Conservation (phyloP, 202 grass and related monocot species). For the Eragrostis tef region DNA sequence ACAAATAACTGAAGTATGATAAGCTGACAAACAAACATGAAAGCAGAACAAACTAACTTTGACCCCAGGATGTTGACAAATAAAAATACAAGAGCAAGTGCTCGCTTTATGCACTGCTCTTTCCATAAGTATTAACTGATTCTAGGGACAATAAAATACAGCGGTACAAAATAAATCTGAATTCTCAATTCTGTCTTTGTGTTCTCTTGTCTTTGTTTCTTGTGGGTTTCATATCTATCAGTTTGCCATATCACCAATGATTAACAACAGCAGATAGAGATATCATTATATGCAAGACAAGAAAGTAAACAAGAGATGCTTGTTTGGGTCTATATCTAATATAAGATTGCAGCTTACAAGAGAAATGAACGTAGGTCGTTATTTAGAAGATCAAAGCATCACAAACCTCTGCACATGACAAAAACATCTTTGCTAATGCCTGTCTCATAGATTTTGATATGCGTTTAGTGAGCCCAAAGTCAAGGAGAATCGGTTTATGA, state of each 20-base stretch:
- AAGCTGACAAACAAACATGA: constrained; percentile 16
- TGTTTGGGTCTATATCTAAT: constrained; percentile 21
- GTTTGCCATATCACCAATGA: not conserved
- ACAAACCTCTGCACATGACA: constrained; percentile 90
- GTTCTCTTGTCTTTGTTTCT: too few species aligned
- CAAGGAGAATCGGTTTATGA: constrained; percentile 87
- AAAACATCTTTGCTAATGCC: constrained; percentile 98
- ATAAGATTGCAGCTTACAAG: not conserved
- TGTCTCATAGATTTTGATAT: constrained; percentile 85
- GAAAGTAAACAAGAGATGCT: constrained; percentile 28
- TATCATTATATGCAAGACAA: not conserved
- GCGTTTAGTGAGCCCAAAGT: constrained; percentile 95
- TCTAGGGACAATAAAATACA: not conserved
- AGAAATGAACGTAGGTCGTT: constrained; percentile 19
- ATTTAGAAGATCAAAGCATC: constrained; percentile 33
- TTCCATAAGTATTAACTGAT: not conserved
- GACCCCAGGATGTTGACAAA: not conserved
- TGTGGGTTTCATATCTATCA: too few species aligned
- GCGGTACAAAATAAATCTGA: constrained; percentile 1
- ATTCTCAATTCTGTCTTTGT: not conserved
- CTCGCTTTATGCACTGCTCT: not conserved
- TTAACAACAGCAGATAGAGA: not conserved
- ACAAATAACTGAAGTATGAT: constrained; percentile 21
- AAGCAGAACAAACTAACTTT: constrained; percentile 28
- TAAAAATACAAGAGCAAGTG: constrained; percentile 26